Base-by-base conservation (phyloP, 2,329 filamentous ascomycete genomes). In the Fusarium buharicum region DNA sequence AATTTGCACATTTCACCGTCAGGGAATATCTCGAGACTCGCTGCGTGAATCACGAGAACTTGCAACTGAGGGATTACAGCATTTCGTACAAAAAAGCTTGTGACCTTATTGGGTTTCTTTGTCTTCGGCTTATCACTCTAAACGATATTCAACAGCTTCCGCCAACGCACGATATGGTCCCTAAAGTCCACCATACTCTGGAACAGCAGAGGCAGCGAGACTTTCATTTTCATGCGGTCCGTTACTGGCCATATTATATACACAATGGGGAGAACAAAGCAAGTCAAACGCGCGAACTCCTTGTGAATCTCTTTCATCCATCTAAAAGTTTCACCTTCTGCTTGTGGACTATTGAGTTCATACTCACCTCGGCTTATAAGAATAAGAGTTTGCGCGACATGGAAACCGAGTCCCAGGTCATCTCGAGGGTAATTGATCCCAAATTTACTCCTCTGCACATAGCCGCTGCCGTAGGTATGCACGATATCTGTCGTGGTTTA, bases 381-480 rank as follows among this genome's bases (percentile, higher is more conserved):
- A 50, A 56, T 27, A 27, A 9, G 24, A 27, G 6, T 27, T n/a
- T n/a, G n/a, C n/a, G n/a, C n/a, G n/a, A n/a, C n/a, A n/a, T n/a
- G n/a, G n/a, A n/a, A n/a, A n/a, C n/a, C n/a, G n/a, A n/a, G n/a
- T n/a, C n/a, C n/a, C n/a, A n/a, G n/a, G n/a, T n/a, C n/a, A n/a
- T n/a, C n/a, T n/a, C n/a, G n/a, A n/a, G n/a, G n/a, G n/a, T n/a
- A n/a, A n/a, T 9, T 27, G 24, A 27, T 27, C 24, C 24, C 9
- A 27, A 27, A 27, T 30, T 30, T 12, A 30, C 13, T 4, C 52
- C 57, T 28, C 44, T 60, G 2, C 57, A 60, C n/a, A 50, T 60
- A 52, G 57, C 57, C 1, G 57, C 57, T 5, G 27, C 14, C 3
- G 17, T 53, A 5, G 43, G 48, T 1, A 27, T 60, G 4, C 22